phyloP scores from a whole-genome alignment of 2,329 filamentous ascomycete genomes.

The Bipolaris zeicola region DNA sequence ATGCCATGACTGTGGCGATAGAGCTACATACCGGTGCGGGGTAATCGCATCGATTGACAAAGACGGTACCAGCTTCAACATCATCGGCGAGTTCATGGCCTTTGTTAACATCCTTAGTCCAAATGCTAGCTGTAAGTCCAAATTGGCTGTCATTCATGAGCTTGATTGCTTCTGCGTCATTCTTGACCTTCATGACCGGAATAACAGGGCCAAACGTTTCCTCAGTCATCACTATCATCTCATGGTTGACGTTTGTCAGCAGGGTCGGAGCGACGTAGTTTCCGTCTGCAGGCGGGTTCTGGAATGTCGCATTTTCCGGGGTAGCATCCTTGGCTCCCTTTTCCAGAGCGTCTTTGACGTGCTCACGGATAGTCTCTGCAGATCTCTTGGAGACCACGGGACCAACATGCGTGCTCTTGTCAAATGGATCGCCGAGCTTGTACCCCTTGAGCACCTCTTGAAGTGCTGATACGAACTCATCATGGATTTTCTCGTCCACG shows the following conservation, averaged over 20 bases:
- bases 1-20: background rate
- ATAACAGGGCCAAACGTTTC: slow-evolving; percentile 96
- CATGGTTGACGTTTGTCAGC: slow-evolving; percentile 77
- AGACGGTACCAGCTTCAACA: slow-evolving; percentile 92
- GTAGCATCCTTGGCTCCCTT: slow-evolving; percentile 86
- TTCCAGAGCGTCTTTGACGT: slow-evolving; percentile 79
- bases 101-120: slow-evolving; percentile 83
- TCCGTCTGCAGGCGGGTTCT: slow-evolving; percentile 72
- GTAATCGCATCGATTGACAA: slow-evolving; percentile 93
- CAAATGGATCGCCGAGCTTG: slow-evolving; percentile 84
- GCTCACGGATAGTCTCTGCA: slow-evolving; percentile 74
- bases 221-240: slow-evolving; percentile 87
- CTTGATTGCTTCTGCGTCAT: slow-evolving; percentile 78
- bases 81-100: slow-evolving; percentile 78
- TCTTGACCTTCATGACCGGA: slow-evolving; percentile 82
- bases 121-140: slow-evolving; percentile 93
- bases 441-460: slow-evolving; percentile 80
- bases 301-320: slow-evolving; percentile 79
- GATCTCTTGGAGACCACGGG: slow-evolving; percentile 85
- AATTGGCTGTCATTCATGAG: slow-evolving; percentile 96
- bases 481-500: slow-evolving; percentile 82
- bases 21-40: slow-evolving; percentile 78
- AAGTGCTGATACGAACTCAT: slow-evolving; percentile 77
- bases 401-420: slow-evolving; percentile 79
- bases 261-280: slow-evolving; percentile 91